Conservation (phyloP, 495 filamentous ascomycete genomes). For the Cryomyces minteri region DNA sequence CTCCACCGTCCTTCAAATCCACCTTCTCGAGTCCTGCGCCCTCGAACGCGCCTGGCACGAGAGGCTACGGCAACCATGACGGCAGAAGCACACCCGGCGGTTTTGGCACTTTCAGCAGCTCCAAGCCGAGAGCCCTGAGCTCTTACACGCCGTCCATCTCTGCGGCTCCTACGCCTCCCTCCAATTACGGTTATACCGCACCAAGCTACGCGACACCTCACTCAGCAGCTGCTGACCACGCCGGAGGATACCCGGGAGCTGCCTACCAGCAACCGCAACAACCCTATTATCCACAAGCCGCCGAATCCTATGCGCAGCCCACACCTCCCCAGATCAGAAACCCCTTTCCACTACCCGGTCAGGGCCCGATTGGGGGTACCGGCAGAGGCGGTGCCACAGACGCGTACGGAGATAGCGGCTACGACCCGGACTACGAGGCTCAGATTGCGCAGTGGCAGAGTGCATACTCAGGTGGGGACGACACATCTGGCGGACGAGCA, state of each 20-base stretch:
- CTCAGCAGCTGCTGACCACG: neutral
- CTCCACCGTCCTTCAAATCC: conserved; percentile 37
- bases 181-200: conserved; percentile 5
- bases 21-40: conserved; percentile 30
- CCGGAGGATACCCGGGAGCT: conserved; percentile 8
- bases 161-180: conserved; percentile 22
- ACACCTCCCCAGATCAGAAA: conserved; percentile 64
- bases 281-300: conserved; percentile 24
- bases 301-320: conserved; percentile 26
- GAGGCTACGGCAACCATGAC: conserved; percentile 15
- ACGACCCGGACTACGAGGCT: conserved; percentile 77
- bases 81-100: conserved; percentile 18
- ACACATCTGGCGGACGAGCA: conserved; percentile 17
- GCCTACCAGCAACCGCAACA: conserved; percentile 8
- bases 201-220: conserved; percentile 1
- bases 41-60: conserved; percentile 21
- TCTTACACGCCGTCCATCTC: conserved; percentile 26
- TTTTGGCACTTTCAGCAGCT: conserved; percentile 32
- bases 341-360: conserved; percentile 55
- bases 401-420: conserved; percentile 13
- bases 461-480: conserved; percentile 54
- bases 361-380: conserved; percentile 18
- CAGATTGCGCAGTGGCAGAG: conserved; percentile 95
- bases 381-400: conserved; percentile 23
- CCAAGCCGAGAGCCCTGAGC: conserved; percentile 44